phyloP scores from a whole-genome alignment of 2,329 filamentous ascomycete species.

The Diaporthe vexans region DNA sequence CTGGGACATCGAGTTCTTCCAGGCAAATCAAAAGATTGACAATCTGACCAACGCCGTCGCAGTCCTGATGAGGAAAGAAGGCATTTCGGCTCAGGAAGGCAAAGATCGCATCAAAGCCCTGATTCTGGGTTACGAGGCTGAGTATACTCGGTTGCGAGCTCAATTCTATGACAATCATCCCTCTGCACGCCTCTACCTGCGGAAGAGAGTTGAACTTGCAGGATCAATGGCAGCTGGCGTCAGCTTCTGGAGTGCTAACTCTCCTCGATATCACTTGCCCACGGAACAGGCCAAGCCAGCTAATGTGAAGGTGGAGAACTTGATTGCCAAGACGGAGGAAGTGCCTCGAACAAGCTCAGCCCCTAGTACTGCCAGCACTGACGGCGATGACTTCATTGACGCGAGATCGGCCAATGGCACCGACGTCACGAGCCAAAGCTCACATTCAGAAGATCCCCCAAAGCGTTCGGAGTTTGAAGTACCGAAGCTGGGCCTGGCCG shows the following conservation, averaged over 20 bases:
- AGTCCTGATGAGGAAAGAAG: conserved; percentile 5
- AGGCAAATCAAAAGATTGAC: background rate
- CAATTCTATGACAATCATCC: conserved; percentile 1
- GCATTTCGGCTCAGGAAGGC: background rate
- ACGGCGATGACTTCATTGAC: background rate
- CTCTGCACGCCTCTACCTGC: background rate
- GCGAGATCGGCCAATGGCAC: conserved; percentile 10
- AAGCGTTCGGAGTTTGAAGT: conserved; percentile 2
- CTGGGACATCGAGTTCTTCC: conserved; percentile 15
- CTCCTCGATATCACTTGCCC: conserved; percentile 13
- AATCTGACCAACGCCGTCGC: background rate
- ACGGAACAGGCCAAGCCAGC: background rate
- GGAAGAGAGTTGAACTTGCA: background rate
- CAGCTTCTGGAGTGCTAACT: conserved; percentile 15
- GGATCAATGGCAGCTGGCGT: conserved; percentile 2
- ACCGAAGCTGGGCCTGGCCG: background rate
- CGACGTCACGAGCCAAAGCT: conserved; percentile 13
- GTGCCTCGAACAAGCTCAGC: background rate
- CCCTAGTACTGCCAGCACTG: background rate
- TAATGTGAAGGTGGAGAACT: background rate
- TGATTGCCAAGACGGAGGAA: background rate
- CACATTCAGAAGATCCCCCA: background rate
- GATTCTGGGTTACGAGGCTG: background rate
- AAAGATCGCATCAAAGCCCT: background rate
- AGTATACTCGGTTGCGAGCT: conserved; percentile 2